These are phyloP conservation scores for Trametes cubensis DNA, from an alignment of 768 basidiomycete genomes.

Conservation along the genomic window DNA sequence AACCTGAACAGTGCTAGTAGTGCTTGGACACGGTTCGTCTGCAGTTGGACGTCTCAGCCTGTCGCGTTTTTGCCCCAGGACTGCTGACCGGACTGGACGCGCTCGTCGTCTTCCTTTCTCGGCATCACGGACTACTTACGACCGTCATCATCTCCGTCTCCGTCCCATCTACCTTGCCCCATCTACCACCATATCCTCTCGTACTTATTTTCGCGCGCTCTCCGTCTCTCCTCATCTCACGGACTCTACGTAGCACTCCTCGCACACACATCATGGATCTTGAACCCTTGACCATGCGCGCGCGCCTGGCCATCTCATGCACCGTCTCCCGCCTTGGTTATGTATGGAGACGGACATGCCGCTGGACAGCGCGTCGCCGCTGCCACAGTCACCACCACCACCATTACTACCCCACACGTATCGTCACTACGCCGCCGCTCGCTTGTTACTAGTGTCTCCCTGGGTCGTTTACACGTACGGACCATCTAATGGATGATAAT, in stretches of 20 bases:
- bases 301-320: background rate
- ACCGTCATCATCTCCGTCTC: background rate
- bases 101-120: background rate
- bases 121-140: slow-evolving; percentile 1
- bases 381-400: background rate
- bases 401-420: background rate
- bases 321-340: background rate
- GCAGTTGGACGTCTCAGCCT: background rate
- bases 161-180: background rate
- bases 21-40: no score
- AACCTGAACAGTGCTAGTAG: background rate
- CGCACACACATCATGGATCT: background rate
- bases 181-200: background rate
- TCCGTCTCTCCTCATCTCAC: slow-evolving; percentile 2
- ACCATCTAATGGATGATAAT: slow-evolving; percentile 11
- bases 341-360: background rate
- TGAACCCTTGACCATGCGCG: background rate
- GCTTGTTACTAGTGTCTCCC: slow-evolving; percentile 1
- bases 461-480: slow-evolving; percentile 10
- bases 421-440: slow-evolving; percentile 1
- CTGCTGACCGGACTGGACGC: background rate
- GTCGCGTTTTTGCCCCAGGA: background rate
- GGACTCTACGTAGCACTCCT: slow-evolving; percentile 1
- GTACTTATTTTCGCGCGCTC: background rate
- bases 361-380: no score